Conservation (phyloP, 208 protist genomes). For the Trypanosoma platydactyli region DNA sequence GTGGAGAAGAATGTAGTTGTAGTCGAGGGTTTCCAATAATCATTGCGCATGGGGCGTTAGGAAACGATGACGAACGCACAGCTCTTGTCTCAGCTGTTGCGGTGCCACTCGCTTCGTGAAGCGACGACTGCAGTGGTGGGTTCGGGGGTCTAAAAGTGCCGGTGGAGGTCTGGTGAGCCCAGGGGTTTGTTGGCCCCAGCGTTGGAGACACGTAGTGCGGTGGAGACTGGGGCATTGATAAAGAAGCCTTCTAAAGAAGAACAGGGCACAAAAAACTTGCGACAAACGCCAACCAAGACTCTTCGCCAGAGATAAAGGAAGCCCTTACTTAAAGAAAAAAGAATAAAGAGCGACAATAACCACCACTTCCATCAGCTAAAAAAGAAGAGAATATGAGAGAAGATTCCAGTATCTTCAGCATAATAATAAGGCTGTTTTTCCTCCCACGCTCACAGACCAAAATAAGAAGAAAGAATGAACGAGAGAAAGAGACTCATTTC, state of each 20-base stretch:
- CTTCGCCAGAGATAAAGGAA: neutral
- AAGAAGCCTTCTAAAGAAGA: neutral
- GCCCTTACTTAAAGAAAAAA: conserved; percentile 3
- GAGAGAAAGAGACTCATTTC: too few species aligned
- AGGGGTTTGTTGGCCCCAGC: conserved; percentile 55
- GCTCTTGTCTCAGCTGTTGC: neutral
- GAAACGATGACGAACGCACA: neutral
- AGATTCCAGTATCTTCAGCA: too few species aligned
- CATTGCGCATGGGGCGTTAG: neutral
- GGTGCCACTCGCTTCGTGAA: neutral
- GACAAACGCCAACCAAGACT: neutral
- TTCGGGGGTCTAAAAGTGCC: conserved; percentile 69
- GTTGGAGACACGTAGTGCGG: conserved; percentile 62
- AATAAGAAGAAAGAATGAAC: too few species aligned
- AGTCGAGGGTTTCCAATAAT: conserved; percentile 1
- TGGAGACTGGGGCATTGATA: conserved; percentile 7
- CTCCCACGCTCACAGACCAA: too few species aligned
- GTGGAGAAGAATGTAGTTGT: neutral
- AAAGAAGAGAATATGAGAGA: too few species aligned
- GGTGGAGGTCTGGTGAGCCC: conserved; percentile 61
- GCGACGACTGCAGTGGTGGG: neutral
- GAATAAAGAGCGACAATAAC: conserved; percentile 11
- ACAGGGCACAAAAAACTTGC: neutral
- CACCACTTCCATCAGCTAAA: too few species aligned
- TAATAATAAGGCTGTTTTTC: too few species aligned